A percentile compares a stretch with the other conserved stretches of the same genome.
Conservation (phyloP, 2,329 filamentous ascomycete species). For the Aspergillus sp. region DNA sequence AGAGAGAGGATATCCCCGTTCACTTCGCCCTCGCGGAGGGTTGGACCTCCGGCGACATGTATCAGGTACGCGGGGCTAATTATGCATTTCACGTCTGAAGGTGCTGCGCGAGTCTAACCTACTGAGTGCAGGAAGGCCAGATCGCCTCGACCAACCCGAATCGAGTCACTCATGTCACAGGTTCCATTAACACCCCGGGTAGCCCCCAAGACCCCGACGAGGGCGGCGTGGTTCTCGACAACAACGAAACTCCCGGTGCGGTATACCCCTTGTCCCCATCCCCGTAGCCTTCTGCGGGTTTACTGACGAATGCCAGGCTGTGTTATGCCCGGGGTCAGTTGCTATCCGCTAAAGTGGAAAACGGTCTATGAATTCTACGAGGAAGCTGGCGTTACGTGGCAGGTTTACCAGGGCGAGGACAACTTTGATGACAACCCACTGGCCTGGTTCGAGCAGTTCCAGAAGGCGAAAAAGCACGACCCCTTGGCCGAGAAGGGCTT, state of each 20-base stretch:
- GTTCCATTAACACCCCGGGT: conserved; percentile 54
- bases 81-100: neutral
- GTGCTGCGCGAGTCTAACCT: neutral
- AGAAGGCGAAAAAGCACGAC: conserved; percentile 44
- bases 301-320: conserved; percentile 35
- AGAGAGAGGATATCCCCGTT: conserved; percentile 53
- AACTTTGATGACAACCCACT: conserved; percentile 58
- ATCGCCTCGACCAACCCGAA: conserved; percentile 56
- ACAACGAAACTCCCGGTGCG: conserved; percentile 51
- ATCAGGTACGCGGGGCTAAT: conserved; percentile 37
- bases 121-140: conserved; percentile 43
- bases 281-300: no score
- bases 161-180: conserved; percentile 52
- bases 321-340: conserved; percentile 47
- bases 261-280: neutral
- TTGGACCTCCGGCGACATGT: conserved; percentile 59
- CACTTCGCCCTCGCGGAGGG: conserved; percentile 57
- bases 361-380: conserved; percentile 53
- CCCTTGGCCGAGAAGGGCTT: conserved; percentile 49
- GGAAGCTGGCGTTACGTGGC: conserved; percentile 51
- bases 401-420: conserved; percentile 51
- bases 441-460: conserved; percentile 56
- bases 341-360: conserved; percentile 57
- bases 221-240: conserved; percentile 52
- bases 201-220: conserved; percentile 43